phyloP scores from a whole-genome alignment of 805 yeast genomes.

The Wilhelminamyces savonicus region DNA sequence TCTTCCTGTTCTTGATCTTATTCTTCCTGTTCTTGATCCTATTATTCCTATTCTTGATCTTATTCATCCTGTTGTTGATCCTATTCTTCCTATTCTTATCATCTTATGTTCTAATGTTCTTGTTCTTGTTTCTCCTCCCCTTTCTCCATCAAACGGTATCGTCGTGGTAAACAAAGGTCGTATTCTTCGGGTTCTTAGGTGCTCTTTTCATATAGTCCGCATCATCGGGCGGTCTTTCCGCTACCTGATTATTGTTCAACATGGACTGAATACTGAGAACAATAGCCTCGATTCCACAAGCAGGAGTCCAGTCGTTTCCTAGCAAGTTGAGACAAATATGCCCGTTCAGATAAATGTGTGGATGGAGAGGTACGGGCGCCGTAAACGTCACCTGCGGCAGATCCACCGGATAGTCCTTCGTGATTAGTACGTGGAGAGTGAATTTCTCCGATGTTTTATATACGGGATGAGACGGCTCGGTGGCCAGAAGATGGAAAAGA shows the following conservation, averaged over 20 bases:
- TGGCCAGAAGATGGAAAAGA: conserved; percentile 12
- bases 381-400: conserved; percentile 52
- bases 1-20: conserved; percentile 3
- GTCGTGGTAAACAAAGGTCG: conserved; percentile 54
- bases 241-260: conserved; percentile 42
- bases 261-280: conserved; percentile 60
- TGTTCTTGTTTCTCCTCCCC: too few relatives aligned
- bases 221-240: conserved; percentile 56
- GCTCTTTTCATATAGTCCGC: conserved; percentile 42
- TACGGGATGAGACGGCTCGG: background rate
- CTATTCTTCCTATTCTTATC: too few relatives aligned
- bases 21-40: conserved; percentile 2
- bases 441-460: background rate
- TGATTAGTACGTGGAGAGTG: conserved; percentile 36
- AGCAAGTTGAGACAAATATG: conserved; percentile 69
- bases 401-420: conserved; percentile 48
- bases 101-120: too few relatives aligned
- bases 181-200: conserved; percentile 49
- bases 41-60: conserved; percentile 6
- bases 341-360: conserved; percentile 71
- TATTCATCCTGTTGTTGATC: conserved; percentile 7
- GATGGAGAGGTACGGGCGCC: conserved; percentile 53
- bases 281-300: conserved; percentile 43
- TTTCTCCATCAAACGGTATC: conserved; percentile 30
- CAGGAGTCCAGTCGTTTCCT: conserved; percentile 66